Base-by-base conservation (phyloP, 441 rosid species). In the Populus hybrid region DNA sequence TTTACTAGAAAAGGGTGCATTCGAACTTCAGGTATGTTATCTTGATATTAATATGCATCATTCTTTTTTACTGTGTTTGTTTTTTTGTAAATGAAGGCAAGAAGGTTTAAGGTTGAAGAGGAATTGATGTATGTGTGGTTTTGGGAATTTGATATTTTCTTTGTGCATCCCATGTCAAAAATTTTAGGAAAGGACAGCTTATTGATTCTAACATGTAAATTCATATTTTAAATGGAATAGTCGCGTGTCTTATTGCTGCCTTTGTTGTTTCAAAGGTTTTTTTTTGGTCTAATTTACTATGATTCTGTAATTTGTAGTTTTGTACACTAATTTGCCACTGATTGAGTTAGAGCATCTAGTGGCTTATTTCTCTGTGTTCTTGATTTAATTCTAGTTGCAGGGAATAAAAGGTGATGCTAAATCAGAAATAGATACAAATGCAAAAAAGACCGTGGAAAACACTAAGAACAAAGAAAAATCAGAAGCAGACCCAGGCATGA, bases 11-110 rank as follows among this genome's bases (percentile, higher is more conserved):
- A 86, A 92, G 87, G 81, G 89, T 69, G 79, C 40, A 71, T 93
- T 93, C 83, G 89, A 84, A 77, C 88, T 88, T 76, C 87, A 72
- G 73, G 97, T 93, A 77, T 87, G 81, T 74, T 50, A 65, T 72
- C 70, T 80, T 76, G 20, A 16, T 66, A 18, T 59, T 8, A 32
- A 50, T 35, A 21, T 24, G 1, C 73, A 14, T 50, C 59, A 50
- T 24, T 28, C 30, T 28, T 28, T 28, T 28, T 28, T 28, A 28
- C n/a, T 65, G 46, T 34, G 23, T 32, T 42, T 20, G 32, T 2
- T 28, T 20, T 28, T 20, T 35, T 24, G 8, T 1, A 67, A 50
- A 50, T 34, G 34, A 42, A 64, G 42, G 8, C 38, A 14, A 66
- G 72, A 10, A 72, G 57, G 28, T 46, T 46, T 50, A n/a, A 24